Evolutionary conservation across 441 rosid species (phyloP), one percentile per base, ranked within the genome.

Genomic region (Erysimum pusillum): DNA sequence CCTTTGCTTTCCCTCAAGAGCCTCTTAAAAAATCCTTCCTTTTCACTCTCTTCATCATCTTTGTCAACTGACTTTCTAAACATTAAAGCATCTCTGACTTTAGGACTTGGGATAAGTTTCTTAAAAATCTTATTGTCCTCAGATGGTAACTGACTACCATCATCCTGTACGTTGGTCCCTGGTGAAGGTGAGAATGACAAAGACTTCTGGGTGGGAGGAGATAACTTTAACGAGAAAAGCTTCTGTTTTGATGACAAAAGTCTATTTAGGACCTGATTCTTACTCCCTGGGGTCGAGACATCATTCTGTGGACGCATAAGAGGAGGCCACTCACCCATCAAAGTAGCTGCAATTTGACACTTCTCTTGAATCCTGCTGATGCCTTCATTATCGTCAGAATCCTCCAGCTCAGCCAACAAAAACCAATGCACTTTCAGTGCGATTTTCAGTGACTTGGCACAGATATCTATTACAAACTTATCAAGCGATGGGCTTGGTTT

Each of bases 361-460:
- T 93, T 90, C 80, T 96, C 98, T 85, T 93, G 98, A 82, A 96
- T 89, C 88, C 98, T 89, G 68, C 92, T 82, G 32, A 96, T 89
- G 69, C 99, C 98, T 67, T 96, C 99, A 81, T 96, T 93, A 77
- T 96, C 99, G 79, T 96, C 98, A 0, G 83, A 84, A 80, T 93
- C 98, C 87, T 93, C 98, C 18, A 96, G 85, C 88, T 93, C 99
- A 1, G 97, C 98, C 88, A 96, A 78, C 87, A 96, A 81, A 75
- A 93, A 90, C 99, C 99, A 93, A 73, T 96, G 97, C 89, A 96
- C 98, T 79, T 96, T 96, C 81, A 96, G 49, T 15, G 99, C 96
- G 28, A 96, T 93, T 78, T 89, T 86, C 58, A 91, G 81, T 3
- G 99, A 93, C 84, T 89, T 92, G 0, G 91, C 88, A 83, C 97